Evolutionary conservation across 148 eudicot genomes (phyloP).

Genomic region (Dianthus caryophyllus): DNA sequence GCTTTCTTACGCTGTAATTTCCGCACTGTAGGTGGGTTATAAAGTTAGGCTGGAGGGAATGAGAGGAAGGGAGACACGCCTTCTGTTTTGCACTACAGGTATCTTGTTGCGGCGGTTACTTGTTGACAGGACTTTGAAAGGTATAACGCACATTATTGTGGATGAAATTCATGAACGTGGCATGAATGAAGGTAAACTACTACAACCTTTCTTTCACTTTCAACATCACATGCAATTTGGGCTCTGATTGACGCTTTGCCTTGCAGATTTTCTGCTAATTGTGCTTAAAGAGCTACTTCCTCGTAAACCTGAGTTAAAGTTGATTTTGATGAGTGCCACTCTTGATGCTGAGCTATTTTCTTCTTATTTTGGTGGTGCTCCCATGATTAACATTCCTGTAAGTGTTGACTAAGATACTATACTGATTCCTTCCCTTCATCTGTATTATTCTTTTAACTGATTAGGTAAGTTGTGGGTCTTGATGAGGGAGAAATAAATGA

Average conservation of each 20-base stretch:
- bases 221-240: background rate
- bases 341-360: slow-evolving; percentile 94
- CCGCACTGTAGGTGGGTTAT: slow-evolving; percentile 71
- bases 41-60: slow-evolving; percentile 96
- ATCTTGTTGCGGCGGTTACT: slow-evolving; percentile 87
- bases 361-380: slow-evolving; percentile 82
- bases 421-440: background rate
- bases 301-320: slow-evolving; percentile 76
- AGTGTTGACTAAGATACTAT: slow-evolving; percentile 21
- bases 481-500: background rate
- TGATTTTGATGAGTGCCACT: slow-evolving; percentile 98
- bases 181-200: slow-evolving; percentile 83
- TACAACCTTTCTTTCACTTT: slow-evolving; percentile 2
- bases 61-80: slow-evolving; percentile 93
- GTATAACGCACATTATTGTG: slow-evolving; percentile 88
- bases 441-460: background rate
- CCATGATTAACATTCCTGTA: slow-evolving; percentile 71
- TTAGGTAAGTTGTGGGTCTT: background rate
- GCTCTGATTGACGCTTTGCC: slow-evolving; percentile 16
- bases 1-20: slow-evolving; percentile 14
- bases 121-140: slow-evolving; percentile 81
- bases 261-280: slow-evolving; percentile 89
- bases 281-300: slow-evolving; percentile 92
- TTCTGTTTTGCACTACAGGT: slow-evolving; percentile 96
- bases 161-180: slow-evolving; percentile 99